Base-by-base conservation (phyloP, 306 rosid genomes). In the Casuarina glauca region DNA sequence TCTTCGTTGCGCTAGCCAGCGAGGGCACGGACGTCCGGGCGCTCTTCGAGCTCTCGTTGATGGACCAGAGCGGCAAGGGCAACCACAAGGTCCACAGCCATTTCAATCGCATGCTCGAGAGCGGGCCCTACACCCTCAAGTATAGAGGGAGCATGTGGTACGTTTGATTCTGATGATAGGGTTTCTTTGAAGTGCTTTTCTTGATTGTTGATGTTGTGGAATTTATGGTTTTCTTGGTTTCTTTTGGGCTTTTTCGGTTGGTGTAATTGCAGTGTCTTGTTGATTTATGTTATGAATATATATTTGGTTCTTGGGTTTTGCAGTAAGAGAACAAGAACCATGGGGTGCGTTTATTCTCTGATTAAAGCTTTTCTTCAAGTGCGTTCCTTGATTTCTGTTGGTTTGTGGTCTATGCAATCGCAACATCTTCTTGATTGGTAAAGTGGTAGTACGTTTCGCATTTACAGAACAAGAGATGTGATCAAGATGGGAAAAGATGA, bases 121-220 rank as follows among this genome's bases (percentile, higher is more conserved):
- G 86, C 45, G 93, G 93, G 26, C 93, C 93, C 0, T 89, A 89
- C 75, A 81, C 90, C 38, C 93, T 89, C 36, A 89, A 89, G 42
- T 84, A 84, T 75, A 86, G 89, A 4, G 93, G 93, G 70, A 89
- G 90, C 90, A 89, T 89, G 93, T 89, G 93, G 93, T 86, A 77
- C 75, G 85, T 19, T 26, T 58, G 15, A 26, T 9, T 9, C n/a
- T 58, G 64, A 32, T 9, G 5, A 58, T 6, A 6, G 26, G 13
- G 11, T 9, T 26, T 20, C 12, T 58, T 58, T 4, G 13, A 58
- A 58, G 5, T 58, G 9, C 64, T 58, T 26, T 58, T 58, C 63
- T 57, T 57, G 38, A 57, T 57, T 57, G 38, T 4, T 19, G 4
- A 2, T 57, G 7, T 57, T 9, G 15, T 57, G 12, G 9, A 58